A percentile compares a stretch with the other conserved stretches of the same genome.
These are phyloP conservation scores for Fusarium vanettenii DNA, from an alignment of 2,329 filamentous ascomycete species.

Conservation along the genomic window DNA sequence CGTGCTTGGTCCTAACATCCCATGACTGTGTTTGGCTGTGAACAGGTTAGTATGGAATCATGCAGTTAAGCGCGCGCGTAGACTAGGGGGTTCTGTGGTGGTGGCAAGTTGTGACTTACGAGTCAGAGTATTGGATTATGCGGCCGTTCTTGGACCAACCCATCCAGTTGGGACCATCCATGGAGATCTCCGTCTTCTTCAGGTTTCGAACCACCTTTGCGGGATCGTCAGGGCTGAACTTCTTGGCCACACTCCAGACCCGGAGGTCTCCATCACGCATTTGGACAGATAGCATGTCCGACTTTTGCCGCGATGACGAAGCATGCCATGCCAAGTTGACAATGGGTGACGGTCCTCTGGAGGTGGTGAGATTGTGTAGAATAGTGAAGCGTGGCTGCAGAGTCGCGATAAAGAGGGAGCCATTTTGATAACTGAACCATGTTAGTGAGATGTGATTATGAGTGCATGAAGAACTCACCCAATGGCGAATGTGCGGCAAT, in stretches of 20 bases:
- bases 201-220: slow-evolving; percentile 91
- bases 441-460: slow-evolving; percentile 17
- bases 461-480: slow-evolving; percentile 68
- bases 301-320: slow-evolving; percentile 94
- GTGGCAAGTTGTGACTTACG: slow-evolving; percentile 68
- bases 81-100: slow-evolving; percentile 40
- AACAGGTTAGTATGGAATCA: slow-evolving; percentile 46
- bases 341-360: slow-evolving; percentile 85
- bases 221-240: slow-evolving; percentile 74
- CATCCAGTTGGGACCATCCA: slow-evolving; percentile 90
- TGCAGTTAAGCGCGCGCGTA: slow-evolving; percentile 61
- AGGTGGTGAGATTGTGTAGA: slow-evolving; percentile 89
- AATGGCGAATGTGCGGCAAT: slow-evolving; percentile 95
- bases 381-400: slow-evolving; percentile 94
- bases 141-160: slow-evolving; percentile 98
- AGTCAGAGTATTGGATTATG: slow-evolving; percentile 91
- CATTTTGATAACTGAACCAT: slow-evolving; percentile 85
- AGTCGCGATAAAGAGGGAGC: slow-evolving; percentile 89
- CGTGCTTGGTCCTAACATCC: slow-evolving; percentile 98
- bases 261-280: slow-evolving; percentile 91
- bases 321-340: slow-evolving; percentile 94
- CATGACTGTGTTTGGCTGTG: slow-evolving; percentile 88
- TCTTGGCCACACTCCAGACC: slow-evolving; percentile 96
- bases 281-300: slow-evolving; percentile 96
- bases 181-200: slow-evolving; percentile 79